Evolutionary conservation across 1,284 basidiomycete species (phyloP).

Genomic region (Pyrrhoderma lamaoense): DNA sequence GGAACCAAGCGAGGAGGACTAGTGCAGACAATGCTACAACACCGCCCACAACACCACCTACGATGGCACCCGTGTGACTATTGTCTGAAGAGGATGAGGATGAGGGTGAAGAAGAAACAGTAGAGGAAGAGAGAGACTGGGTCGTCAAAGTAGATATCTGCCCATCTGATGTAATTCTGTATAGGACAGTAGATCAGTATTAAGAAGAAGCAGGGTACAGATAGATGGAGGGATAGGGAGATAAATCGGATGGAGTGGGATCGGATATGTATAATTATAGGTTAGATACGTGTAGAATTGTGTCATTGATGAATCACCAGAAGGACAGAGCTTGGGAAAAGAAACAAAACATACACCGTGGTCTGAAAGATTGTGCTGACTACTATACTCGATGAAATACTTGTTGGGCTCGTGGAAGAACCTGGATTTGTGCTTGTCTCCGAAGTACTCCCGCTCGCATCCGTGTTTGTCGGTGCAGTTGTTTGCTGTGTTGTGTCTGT

Average conservation of each 20-base stretch:
- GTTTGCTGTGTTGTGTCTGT: not conserved
- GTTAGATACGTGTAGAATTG: not conserved
- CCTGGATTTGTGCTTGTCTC: not conserved
- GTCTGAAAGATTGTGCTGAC: conserved; percentile 10
- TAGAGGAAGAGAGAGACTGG: not conserved
- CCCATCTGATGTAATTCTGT: conserved; percentile 9
- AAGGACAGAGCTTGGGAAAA: not conserved
- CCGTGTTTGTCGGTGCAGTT: not conserved
- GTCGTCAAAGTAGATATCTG: conserved; percentile 12
- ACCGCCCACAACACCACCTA: conserved; percentile 27
- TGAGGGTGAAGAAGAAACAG: not conserved
- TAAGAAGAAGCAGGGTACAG: no score
- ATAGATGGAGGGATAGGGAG: no score
- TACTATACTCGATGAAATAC: not conserved
- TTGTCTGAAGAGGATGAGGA: not conserved
- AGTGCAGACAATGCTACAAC: conserved; percentile 20
- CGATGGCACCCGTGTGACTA: conserved; percentile 23
- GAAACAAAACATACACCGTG: conserved; percentile 11
- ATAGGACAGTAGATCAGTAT: not conserved
- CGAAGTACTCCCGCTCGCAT: not conserved
- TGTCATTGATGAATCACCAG: no score
- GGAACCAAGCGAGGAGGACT: conserved; percentile 20
- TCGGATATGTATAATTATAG: not conserved
- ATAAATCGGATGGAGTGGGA: not conserved
- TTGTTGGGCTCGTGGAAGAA: not conserved